Base-by-base conservation (phyloP, 1,284 basidiomycete genomes). In the Papiliotrema nemorosa region DNA sequence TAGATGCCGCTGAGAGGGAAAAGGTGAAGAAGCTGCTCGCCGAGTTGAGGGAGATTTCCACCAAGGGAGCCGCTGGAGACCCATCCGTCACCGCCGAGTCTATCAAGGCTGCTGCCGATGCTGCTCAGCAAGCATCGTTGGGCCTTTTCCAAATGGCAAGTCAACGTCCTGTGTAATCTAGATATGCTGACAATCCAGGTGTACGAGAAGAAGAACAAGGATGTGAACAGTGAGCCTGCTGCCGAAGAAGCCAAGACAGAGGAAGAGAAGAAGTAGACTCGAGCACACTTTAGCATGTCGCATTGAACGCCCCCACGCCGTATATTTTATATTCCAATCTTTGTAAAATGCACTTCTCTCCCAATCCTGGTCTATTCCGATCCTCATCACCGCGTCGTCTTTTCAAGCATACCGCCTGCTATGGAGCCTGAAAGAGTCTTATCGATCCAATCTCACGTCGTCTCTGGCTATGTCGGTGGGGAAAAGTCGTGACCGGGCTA, bases 61-160 rank as follows among this genome's bases (percentile, higher is more conserved):
- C 82, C 66, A 94, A 96, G 82, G 93, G 90, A 55, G 90, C 94
- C 73, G 81, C 84, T 58, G 88, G 87, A 58, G 92, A 96, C 66
- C 81, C 81, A 14, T 82, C 82, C 29, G 77, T 96, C 67, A 88
- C 84, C 54, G 85, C 90, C 40, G 91, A 97, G 53, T 75, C 80
- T 59, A 93, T 98, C 79, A 87, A 90, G 70, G 85, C 87, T 75
- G 93, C 92, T 82, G 88, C 97, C 69, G 85, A 83, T 74, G 89
- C 92, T 78, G 91, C 91, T n/a, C 93, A 98, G 73, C 87, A 90
- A 73, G 92, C 93, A 37, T 94, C 90, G 27, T 84, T 98, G 43
- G 90, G 90, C 63, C 86, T 98, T 60, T 98, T 97, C 91, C 89
- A 96, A 79, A 96, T 94, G 85, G 84, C 80, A 29, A 59, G 64